These are phyloP conservation scores for Polytrichum formosum DNA, from an alignment of 225 moss, liverwort and hornwort species.

Conservation along the genomic window DNA sequence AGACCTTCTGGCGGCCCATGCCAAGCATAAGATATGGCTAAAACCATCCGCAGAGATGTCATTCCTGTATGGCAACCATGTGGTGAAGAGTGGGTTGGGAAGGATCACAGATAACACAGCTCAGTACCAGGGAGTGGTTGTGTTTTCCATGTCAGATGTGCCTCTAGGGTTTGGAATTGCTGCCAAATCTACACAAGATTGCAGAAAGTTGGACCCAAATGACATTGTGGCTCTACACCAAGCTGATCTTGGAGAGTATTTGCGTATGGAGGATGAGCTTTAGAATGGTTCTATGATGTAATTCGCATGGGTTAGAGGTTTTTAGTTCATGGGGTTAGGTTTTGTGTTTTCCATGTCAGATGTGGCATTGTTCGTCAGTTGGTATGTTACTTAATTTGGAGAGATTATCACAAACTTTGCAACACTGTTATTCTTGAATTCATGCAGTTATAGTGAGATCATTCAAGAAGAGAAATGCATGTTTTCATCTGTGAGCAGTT, in stretches of 20 bases:
- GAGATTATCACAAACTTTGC: too few relatives aligned
- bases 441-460: too few relatives aligned
- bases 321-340: too few relatives aligned
- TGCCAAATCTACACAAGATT: constrained; percentile 86
- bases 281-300: constrained; percentile 22
- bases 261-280: constrained; percentile 86
- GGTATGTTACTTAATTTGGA: too few relatives aligned
- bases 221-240: constrained; percentile 83
- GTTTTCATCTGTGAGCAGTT: too few relatives aligned
- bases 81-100: constrained; percentile 74
- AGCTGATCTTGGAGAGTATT: constrained; percentile 79
- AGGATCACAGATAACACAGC: constrained; percentile 79
- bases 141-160: constrained; percentile 87
- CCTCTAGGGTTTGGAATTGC: constrained; percentile 84
- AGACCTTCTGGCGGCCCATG: constrained; percentile 77
- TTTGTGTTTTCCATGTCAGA: constrained; percentile 78
- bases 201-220: constrained; percentile 80
- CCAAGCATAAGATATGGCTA: constrained; percentile 86
- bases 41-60: constrained; percentile 88
- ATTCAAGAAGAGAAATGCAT: too few relatives aligned
- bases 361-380: background rate
- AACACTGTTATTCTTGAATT: too few relatives aligned
- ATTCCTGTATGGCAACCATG: constrained; percentile 79
- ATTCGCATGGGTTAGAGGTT: too few relatives aligned
- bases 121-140: constrained; percentile 77